A percentile compares a stretch with the other conserved stretches of the same genome.
phyloP scores from a whole-genome alignment of 2,329 filamentous ascomycete species.

The Clonostachys sp. region DNA sequence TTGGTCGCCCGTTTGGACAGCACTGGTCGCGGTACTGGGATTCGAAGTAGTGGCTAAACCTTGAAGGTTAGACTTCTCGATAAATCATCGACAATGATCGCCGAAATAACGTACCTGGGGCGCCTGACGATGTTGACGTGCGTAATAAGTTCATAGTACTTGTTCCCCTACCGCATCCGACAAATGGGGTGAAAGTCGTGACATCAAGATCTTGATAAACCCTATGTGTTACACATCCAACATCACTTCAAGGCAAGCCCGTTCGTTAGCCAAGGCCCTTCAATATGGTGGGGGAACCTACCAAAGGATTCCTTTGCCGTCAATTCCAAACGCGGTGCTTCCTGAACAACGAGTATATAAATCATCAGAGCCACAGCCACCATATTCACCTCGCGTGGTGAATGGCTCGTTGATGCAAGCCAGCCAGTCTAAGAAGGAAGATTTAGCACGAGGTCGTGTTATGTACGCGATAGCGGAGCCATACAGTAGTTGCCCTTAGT shows the following conservation, averaged over 20 bases:
- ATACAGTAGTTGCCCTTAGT: too few species aligned
- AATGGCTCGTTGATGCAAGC: neutral
- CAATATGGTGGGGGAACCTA: neutral
- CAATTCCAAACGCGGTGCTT: neutral
- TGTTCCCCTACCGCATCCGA: neutral
- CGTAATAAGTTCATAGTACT: neutral
- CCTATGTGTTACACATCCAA: neutral
- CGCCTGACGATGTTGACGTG: neutral
- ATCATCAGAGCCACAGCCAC: neutral
- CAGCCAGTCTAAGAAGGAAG: neutral
- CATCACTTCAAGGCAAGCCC: neutral
- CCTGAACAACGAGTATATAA: neutral
- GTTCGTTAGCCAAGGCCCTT: too few species aligned
- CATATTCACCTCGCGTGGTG: neutral
- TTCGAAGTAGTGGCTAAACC: too few species aligned
- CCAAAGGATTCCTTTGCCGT: neutral
- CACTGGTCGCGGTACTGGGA: too few species aligned
- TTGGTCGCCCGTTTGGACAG: too few species aligned
- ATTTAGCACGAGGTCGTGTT: too few species aligned
- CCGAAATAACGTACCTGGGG: too few species aligned
- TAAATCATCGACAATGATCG: too few species aligned
- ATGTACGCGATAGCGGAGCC: too few species aligned
- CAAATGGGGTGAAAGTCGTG: neutral
- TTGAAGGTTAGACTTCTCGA: too few species aligned
- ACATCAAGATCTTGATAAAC: neutral